Evolutionary conservation across 495 filamentous ascomycete genomes (phyloP).

Genomic region (Podospora bellae-mahoneyi): DNA sequence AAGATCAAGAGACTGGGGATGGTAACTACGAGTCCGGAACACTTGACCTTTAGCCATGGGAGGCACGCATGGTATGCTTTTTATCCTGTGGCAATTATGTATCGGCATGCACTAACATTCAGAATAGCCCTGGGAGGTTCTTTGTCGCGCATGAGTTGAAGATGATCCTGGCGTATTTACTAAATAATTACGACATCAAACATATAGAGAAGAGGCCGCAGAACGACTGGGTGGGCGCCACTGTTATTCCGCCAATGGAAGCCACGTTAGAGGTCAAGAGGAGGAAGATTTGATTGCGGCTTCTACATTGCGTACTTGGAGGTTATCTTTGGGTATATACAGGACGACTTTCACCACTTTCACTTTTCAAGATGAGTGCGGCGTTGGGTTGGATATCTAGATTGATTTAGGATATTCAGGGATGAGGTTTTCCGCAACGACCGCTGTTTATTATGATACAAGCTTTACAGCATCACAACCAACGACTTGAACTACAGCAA

Average conservation of each 20-base stretch:
- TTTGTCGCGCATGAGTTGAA: constrained; percentile 46
- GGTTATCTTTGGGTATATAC: not conserved
- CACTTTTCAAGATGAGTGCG: not conserved
- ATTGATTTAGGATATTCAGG: too few relatives aligned
- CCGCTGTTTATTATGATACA: too few relatives aligned
- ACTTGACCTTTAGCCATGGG: constrained; percentile 39
- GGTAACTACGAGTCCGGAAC: constrained; percentile 37
- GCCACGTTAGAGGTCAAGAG: constrained; percentile 27
- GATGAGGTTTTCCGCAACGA: too few relatives aligned
- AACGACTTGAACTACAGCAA: too few relatives aligned
- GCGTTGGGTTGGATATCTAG: too few relatives aligned
- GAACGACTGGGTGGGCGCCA: constrained; percentile 32
- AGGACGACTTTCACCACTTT: not conserved
- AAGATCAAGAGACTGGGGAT: constrained; percentile 31
- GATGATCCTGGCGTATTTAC: constrained; percentile 38
- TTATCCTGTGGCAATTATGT: not conserved
- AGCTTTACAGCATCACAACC: too few relatives aligned
- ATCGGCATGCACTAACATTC: not conserved
- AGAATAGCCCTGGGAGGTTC: constrained; percentile 41
- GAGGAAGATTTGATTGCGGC: not conserved
- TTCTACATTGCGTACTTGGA: not conserved
- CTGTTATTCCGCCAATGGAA: constrained; percentile 29
- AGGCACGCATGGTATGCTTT: constrained; percentile 38
- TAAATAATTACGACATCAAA: constrained; percentile 44
- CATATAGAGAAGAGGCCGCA: constrained; percentile 27